phyloP scores from a whole-genome alignment of 2,329 filamentous ascomycete genomes.

The Lecanicillium sp. region DNA sequence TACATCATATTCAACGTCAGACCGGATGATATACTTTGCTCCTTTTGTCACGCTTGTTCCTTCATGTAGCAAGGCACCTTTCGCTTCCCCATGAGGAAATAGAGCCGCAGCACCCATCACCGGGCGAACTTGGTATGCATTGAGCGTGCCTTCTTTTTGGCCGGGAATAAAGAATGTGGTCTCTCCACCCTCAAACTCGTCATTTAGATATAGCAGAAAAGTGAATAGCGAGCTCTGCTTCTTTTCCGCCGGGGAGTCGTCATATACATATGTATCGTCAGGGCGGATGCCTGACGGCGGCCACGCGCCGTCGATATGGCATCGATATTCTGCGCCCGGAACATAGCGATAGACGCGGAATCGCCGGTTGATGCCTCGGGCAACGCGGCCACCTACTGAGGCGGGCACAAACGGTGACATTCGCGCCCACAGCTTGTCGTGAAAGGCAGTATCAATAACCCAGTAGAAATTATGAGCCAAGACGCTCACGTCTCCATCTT shows the following conservation, averaged over 20 bases:
- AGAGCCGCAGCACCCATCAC: constrained; percentile 61
- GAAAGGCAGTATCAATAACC: constrained; percentile 56
- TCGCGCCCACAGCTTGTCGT: constrained; percentile 54
- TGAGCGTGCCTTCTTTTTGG: constrained; percentile 54
- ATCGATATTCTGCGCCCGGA: constrained; percentile 62
- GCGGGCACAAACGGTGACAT: constrained; percentile 50
- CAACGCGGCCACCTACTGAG: constrained; percentile 44
- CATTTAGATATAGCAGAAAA: constrained; percentile 61
- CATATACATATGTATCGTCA: constrained; percentile 55
- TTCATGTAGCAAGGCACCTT: constrained; percentile 58
- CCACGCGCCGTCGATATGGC: constrained; percentile 66
- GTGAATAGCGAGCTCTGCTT: constrained; percentile 62
- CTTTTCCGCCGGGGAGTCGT: constrained; percentile 48
- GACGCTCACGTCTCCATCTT: constrained; percentile 56
- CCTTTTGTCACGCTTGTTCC: constrained; percentile 62
- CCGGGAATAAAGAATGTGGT: constrained; percentile 64
- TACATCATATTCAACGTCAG: constrained; percentile 64
- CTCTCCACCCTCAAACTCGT: constrained; percentile 64
- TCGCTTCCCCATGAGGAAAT: constrained; percentile 62
- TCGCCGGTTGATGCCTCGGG: constrained; percentile 57
- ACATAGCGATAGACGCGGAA: constrained; percentile 68
- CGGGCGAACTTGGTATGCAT: constrained; percentile 60
- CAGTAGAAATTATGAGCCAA: constrained; percentile 69
- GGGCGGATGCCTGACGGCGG: constrained; percentile 57
- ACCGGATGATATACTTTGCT: constrained; percentile 61